These are phyloP conservation scores for Metschnikowia similis DNA, from an alignment of 805 yeast genomes.

Conservation along the genomic window DNA sequence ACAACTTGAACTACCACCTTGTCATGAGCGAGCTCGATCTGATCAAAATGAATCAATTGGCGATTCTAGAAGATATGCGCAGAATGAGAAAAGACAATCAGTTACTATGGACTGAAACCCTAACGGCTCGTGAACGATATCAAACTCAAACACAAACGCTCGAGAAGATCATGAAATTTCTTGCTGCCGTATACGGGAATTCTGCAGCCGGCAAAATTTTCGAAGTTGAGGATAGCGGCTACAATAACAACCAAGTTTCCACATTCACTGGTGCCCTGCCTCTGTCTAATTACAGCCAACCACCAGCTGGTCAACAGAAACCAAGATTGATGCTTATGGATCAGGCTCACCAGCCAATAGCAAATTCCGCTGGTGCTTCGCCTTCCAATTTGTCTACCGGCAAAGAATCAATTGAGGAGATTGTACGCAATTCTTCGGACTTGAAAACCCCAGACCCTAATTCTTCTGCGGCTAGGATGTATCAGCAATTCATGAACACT, in stretches of 20 bases:
- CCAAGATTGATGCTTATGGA: slow-evolving; percentile 41
- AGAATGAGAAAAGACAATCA: slow-evolving; percentile 86
- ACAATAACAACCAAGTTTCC: slow-evolving; percentile 21
- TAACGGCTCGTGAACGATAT: slow-evolving; percentile 77
- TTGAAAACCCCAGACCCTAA: slow-evolving; percentile 6
- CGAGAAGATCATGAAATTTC: slow-evolving; percentile 79
- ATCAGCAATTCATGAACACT: slow-evolving; percentile 29
- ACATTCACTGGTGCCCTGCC: slow-evolving; percentile 14
- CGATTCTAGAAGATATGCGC: slow-evolving; percentile 78
- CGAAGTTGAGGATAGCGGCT: slow-evolving; percentile 26
- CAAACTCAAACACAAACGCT: slow-evolving; percentile 82
- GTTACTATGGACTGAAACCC: slow-evolving; percentile 86
- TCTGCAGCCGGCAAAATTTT: slow-evolving; percentile 46
- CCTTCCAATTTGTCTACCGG: slow-evolving; percentile 11
- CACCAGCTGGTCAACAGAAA: slow-evolving; percentile 10
- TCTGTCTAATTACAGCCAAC: slow-evolving; percentile 8
- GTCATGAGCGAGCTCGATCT: slow-evolving; percentile 69
- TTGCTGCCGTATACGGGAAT: slow-evolving; percentile 75
- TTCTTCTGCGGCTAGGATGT: slow-evolving; percentile 25
- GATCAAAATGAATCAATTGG: slow-evolving; percentile 71
- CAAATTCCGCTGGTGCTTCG: slow-evolving; percentile 3
- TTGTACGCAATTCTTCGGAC: slow-evolving; percentile 12
- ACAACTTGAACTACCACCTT: slow-evolving; percentile 41
- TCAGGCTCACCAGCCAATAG: slow-evolving; percentile 25
- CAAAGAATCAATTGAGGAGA: slow-evolving; percentile 17